Conservation (phyloP, 805 yeast species). For the Candida ortonii region DNA sequence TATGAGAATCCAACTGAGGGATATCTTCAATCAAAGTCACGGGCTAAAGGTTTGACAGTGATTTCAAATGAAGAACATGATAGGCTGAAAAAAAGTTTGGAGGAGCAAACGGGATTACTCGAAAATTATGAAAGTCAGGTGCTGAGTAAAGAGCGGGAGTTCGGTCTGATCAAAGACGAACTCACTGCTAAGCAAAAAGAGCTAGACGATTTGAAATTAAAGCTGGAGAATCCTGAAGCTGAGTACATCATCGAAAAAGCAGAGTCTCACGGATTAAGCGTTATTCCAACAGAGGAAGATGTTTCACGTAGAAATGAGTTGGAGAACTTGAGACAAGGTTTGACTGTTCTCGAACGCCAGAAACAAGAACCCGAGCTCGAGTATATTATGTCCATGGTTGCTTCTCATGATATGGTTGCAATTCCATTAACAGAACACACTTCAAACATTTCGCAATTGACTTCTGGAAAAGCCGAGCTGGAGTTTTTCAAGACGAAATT, state of each 20-base stretch:
- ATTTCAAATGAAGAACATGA: constrained; percentile 7
- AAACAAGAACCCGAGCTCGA: too few relatives aligned
- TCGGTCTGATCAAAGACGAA: not conserved
- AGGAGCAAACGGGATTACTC: not conserved
- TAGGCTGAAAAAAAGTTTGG: constrained; percentile 2
- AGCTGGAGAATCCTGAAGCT: constrained; percentile 20
- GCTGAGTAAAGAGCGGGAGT: not conserved
- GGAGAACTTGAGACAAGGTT: too few relatives aligned
- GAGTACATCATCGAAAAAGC: constrained; percentile 21
- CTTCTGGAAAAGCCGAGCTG: too few relatives aligned
- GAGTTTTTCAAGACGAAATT: not conserved
- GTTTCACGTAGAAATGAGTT: constrained; percentile 5
- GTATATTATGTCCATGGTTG: too few relatives aligned
- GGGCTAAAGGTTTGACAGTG: constrained; percentile 6
- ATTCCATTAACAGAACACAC: too few relatives aligned
- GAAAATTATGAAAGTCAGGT: not conserved
- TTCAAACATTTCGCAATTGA: too few relatives aligned
- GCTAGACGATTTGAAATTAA: constrained; percentile 2
- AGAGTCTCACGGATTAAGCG: constrained; percentile 7
- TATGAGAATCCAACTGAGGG: constrained; percentile 11
- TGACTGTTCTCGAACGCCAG: too few relatives aligned
- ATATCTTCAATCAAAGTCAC: constrained; percentile 7
- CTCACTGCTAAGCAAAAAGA: constrained; percentile 1
- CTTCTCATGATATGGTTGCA: too few relatives aligned
- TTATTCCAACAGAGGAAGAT: too few relatives aligned